These are phyloP conservation scores for Populus tremula DNA, from an alignment of 345 rosid species.

Conservation along the genomic window DNA sequence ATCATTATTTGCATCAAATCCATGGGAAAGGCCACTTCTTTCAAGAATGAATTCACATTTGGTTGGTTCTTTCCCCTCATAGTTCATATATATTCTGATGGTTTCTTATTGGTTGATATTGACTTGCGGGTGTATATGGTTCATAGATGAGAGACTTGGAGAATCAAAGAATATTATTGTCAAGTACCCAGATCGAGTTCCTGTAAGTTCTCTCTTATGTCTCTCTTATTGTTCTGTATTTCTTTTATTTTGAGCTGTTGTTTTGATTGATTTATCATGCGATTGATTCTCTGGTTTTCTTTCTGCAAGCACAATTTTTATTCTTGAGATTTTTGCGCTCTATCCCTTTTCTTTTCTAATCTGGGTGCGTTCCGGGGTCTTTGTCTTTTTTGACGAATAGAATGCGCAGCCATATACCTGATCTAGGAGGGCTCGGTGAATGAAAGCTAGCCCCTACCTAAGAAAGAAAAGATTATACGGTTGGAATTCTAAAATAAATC, in stretches of 20 bases:
- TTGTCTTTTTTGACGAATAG: not conserved
- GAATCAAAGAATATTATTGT: conserved; percentile 50
- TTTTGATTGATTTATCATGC: not conserved
- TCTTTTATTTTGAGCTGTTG: not conserved
- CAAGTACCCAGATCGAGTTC: conserved; percentile 70
- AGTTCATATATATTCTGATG: not conserved
- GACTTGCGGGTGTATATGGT: not conserved
- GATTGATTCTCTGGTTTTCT: not conserved
- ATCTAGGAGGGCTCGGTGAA: not conserved
- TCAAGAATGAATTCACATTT: conserved; percentile 33
- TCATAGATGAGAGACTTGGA: conserved; percentile 52
- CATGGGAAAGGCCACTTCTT: conserved; percentile 40
- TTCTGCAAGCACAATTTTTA: not conserved
- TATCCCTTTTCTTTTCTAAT: not conserved
- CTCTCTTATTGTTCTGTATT: not conserved
- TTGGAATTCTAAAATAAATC: not conserved
- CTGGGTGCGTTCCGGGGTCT: not conserved
- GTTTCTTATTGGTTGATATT: not conserved
- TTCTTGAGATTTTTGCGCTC: not conserved
- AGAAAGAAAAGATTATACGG: not conserved
- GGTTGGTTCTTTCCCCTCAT: conserved; percentile 17
- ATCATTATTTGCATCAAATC: not conserved
- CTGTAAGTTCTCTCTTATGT: conserved; percentile 37
- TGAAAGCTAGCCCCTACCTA: not conserved
- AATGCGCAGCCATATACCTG: not conserved